phyloP scores from a whole-genome alignment of 1,284 basidiomycete species.

The Mycosarcoma mackinlayi region DNA sequence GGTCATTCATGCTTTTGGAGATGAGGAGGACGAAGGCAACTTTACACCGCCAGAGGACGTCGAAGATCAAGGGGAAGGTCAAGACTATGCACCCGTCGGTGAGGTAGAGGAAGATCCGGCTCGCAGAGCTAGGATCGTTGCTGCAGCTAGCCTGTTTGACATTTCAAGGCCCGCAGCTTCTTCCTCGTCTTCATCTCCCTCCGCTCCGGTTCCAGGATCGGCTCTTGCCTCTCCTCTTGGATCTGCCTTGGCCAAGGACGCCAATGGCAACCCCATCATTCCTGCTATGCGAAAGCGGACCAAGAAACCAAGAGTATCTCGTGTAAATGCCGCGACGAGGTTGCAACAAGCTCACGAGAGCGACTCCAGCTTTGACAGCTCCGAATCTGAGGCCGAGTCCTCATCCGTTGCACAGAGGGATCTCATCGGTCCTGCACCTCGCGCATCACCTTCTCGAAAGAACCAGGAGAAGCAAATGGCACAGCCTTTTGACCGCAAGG shows the following conservation, averaged over 20 bases:
- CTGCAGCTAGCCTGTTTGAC: slow-evolving; percentile 45
- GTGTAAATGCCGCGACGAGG: slow-evolving; percentile 37
- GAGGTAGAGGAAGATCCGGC: slow-evolving; percentile 49
- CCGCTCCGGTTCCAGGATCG: slow-evolving; percentile 20
- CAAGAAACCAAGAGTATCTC: slow-evolving; percentile 31
- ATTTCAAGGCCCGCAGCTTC: slow-evolving; percentile 18
- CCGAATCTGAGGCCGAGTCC: slow-evolving; percentile 44
- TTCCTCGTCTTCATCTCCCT: slow-evolving; percentile 10
- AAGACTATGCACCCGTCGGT: slow-evolving; percentile 36
- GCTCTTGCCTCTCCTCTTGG: slow-evolving; percentile 46
- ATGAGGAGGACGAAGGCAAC: slow-evolving; percentile 21
- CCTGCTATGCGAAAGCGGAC: slow-evolving; percentile 56
- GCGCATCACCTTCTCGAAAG: slow-evolving; percentile 35
- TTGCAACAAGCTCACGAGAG: slow-evolving; percentile 35
- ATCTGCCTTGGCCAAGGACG: slow-evolving; percentile 60
- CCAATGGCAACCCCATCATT: slow-evolving; percentile 54
- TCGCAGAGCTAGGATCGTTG: slow-evolving; percentile 46
- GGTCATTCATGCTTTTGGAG: not conserved
- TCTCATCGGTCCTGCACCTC: slow-evolving; percentile 37
- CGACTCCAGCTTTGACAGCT: slow-evolving; percentile 61
- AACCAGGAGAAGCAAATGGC: slow-evolving; percentile 30
- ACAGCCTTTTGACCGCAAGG: slow-evolving; percentile 12
- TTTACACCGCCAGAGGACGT: slow-evolving; percentile 37
- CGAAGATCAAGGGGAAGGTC: slow-evolving; percentile 34
- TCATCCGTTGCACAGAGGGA: slow-evolving; percentile 6